Evolutionary conservation across 345 rosid genomes (phyloP).

Genomic region (Bruguiera parviflora): DNA sequence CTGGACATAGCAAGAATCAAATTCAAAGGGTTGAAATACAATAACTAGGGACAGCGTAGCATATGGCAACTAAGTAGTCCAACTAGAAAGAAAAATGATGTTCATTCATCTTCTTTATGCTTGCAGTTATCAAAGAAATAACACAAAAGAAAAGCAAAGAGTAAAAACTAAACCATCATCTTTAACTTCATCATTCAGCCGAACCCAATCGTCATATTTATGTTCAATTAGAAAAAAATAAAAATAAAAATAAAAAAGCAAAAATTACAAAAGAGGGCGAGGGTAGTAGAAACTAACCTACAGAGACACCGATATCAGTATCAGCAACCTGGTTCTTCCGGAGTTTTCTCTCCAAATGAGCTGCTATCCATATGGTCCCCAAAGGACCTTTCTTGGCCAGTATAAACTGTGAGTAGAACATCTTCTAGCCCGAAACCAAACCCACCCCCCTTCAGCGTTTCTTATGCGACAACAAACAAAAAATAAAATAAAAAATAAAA

Average conservation of each 20-base stretch:
- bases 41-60: not conserved
- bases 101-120: not conserved
- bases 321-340: constrained; percentile 99
- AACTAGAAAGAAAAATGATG: too few species aligned
- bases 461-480: constrained; percentile 20
- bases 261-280: too few species aligned
- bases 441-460: constrained; percentile 24
- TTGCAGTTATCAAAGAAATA: not conserved
- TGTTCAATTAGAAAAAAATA: not conserved
- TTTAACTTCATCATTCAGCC: not conserved
- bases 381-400: constrained; percentile 99
- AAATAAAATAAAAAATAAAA: too few species aligned
- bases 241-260: not conserved
- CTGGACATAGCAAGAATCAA: not conserved
- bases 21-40: not conserved
- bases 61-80: not conserved
- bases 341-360: constrained; percentile 98
- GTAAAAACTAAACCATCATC: not conserved
- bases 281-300: constrained; percentile 54
- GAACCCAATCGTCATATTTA: not conserved
- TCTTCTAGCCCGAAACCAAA: constrained; percentile 30
- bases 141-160: not conserved
- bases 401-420: constrained; percentile 99
- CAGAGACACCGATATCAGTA: constrained; percentile 97
- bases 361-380: constrained; percentile 99